Percentiles rank a stretch among this genome's conserved stretches.
These are phyloP conservation scores for Fusarium odoratissimum DNA, from an alignment of 2,329 filamentous ascomycete species.

Conservation along the genomic window DNA sequence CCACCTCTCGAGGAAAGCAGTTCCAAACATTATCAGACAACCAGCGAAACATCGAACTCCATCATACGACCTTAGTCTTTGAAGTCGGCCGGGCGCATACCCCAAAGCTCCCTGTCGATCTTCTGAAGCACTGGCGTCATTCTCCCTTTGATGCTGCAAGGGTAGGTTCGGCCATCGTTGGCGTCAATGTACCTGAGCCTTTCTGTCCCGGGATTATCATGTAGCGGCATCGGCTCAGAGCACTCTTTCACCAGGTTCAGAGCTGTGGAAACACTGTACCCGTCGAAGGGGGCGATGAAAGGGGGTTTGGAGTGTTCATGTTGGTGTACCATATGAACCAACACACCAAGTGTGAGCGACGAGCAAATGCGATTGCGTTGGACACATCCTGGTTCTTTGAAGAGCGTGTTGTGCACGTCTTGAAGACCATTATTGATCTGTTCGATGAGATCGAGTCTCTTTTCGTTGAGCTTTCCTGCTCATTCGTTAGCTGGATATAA, in stretches of 20 bases:
- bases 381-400: neutral
- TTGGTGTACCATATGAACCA: accelerated
- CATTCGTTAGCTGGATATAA: neutral
- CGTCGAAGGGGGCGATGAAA: accelerated
- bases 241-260: neutral
- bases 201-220: neutral
- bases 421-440: neutral
- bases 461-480: neutral
- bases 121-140: no score
- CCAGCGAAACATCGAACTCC: accelerated
- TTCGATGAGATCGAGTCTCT: neutral
- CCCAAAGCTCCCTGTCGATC: no score
- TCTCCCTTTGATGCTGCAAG: neutral
- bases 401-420: neutral
- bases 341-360: neutral
- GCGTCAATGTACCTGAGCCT: accelerated
- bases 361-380: accelerated
- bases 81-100: no score
- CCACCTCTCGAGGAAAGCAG: no score
- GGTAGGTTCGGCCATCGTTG: accelerated
- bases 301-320: neutral
- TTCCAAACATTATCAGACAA: accelerated
- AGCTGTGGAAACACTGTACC: neutral
- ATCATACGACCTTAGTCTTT: no score
- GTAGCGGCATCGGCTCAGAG: neutral